Evolutionary conservation across 495 filamentous ascomycete species (phyloP).

Genomic region (Cairneyella variabilis): DNA sequence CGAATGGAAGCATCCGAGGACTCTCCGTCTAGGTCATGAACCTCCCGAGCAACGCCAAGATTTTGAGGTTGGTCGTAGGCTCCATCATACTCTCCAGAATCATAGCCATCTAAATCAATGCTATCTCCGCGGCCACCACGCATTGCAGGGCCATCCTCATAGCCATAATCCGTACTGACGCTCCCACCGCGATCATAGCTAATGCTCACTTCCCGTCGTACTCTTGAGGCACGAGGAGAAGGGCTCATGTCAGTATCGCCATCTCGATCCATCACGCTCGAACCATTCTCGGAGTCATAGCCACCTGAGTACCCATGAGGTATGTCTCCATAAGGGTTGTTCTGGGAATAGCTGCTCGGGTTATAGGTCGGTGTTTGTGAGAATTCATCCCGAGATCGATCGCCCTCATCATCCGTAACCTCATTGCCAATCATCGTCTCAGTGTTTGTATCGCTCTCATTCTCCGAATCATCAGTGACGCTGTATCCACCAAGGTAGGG

Average conservation of each 20-base stretch:
- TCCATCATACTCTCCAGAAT: too few relatives aligned
- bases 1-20: slow-evolving; percentile 20
- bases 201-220: slow-evolving; percentile 1
- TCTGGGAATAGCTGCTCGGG: background rate
- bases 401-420: slow-evolving; percentile 19
- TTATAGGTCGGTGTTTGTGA: slow-evolving; percentile 15
- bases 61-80: background rate
- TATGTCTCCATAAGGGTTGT: background rate
- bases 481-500: background rate
- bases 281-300: slow-evolving; percentile 10
- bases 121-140: background rate
- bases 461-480: slow-evolving; percentile 11
- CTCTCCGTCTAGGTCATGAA: slow-evolving; percentile 20
- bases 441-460: slow-evolving; percentile 27
- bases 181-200: slow-evolving; percentile 8
- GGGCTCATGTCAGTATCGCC: slow-evolving; percentile 29
- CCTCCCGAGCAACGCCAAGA: slow-evolving; percentile 15
- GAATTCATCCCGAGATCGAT: slow-evolving; percentile 1
- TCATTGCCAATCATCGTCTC: slow-evolving; percentile 22
- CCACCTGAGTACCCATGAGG: background rate
- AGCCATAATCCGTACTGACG: slow-evolving; percentile 6
- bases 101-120: background rate
- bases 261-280: slow-evolving; percentile 17
- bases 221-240: slow-evolving; percentile 7
- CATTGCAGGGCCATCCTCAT: background rate